Base-by-base conservation (phyloP, 495 filamentous ascomycete genomes). In the Xylaria curta region DNA sequence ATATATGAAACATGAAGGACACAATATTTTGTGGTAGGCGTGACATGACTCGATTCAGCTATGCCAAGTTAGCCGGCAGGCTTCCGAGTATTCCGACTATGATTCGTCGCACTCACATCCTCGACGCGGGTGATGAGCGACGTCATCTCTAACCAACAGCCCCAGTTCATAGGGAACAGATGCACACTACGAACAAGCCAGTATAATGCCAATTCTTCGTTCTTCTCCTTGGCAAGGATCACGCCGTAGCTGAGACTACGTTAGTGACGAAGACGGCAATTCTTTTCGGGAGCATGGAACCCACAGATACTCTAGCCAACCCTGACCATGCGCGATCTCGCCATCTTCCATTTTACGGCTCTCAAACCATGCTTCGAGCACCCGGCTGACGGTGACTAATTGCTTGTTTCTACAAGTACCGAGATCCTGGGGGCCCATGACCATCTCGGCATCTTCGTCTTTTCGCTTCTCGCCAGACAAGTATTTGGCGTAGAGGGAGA, bases 381-480 rank as follows among this genome's bases (percentile, higher is more conserved):
- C 89, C n/a, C 90, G 86, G 15, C 90, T 89, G 19, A 98, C 87
- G 3, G 87, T 87, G 8, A 91, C 83, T 3, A 98, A 80, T 79
- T 98, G 93, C 74, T 92, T 92, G 79, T 99, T 98, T 63, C 89
- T 81, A 6, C 93, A 92, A 56, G 88, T 87, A 0, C 94, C 94
- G 19, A 92, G 89, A 80, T 99, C 97, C 42, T 93, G 88, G 0
- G 97, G 97, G 0, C 97, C 97, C 79, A 99, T 86, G 8, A 99
- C 92, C 94, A 97, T 98, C 82, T 99, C 97, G 33, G 92, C 92
- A 42, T 98, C 97, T 77, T 99, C 97, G 78, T 97, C 92, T 80
- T 93, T 97, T 64, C 92, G 89, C 84, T 99, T 99, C 83, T 98
- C 97, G 3, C 97, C 97, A 1, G 95, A 91, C 66, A 99, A 87